Base-by-base conservation (phyloP, 192 early-diverging fungal species). In the Coemansia sp. region DNA sequence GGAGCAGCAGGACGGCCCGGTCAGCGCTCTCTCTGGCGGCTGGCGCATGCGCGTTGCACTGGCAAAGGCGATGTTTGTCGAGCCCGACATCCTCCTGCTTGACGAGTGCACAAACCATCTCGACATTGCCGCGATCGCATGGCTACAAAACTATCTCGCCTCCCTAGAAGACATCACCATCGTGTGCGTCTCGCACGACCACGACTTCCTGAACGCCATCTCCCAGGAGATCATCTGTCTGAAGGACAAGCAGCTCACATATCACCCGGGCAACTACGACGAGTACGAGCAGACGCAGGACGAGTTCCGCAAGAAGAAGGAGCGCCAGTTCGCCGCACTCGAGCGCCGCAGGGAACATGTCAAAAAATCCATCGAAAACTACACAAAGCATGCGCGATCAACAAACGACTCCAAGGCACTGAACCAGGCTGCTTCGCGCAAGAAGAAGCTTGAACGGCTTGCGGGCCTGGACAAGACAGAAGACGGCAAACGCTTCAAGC, bases 81-180 rank as follows among this genome's bases (percentile, higher is more conserved):
- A 89, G 61, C 92, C 92, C 2, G 87, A 93, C 68, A 71, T 96
- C 36, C 82, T 97, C 20, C 81, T 96, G 34, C 75, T 92, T 25
- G 90, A 92, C 55, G 95, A 97, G 80, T 94, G 93, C 61, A 97
- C 88, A 57, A 92, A 92, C 68, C 90, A 92, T 68, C 81, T 97
- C 67, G 95, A 97, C 65, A 71, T 97, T 34, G 88, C 89, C 4
- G 90, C 93, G n/a, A 93, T 92, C 36, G 71, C 93, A n/a, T 97
- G 94, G 94, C 84, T 97, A 6, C 89, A 92, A 57, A 76, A 84
- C 25, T 95, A 97, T 48, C 72, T 90, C 6, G 59, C 63, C 0
- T 40, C 77, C 19, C 74, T 92, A 14, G 67, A 84, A 20, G 79
- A 85, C 61, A 83, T 84, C 29, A 93, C 92, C 2, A 73, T 97